Base-by-base conservation (phyloP, 108 stramenopile species). In the Cyclotella cryptica region DNA sequence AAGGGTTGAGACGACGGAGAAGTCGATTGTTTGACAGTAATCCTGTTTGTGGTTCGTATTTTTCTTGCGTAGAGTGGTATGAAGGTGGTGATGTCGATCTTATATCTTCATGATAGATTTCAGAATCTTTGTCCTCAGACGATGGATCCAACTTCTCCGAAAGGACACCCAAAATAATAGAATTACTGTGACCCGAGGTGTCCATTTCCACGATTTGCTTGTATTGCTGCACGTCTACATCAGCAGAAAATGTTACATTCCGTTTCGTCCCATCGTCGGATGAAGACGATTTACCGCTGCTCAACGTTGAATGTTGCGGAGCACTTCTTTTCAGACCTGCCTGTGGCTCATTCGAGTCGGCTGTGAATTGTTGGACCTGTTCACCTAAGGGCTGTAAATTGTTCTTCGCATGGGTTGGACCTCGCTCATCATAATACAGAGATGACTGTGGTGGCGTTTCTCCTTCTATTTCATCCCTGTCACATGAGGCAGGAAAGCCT, bases 1-100 rank as follows among this genome's bases (percentile, higher is more conserved):
- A 66, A 15, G 74, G 74, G 27, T 75, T 75, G 3, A 75, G 8
- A 29, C 53, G 58, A 28, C 19, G n/a, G 22, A 47, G 27, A 22
- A 53, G 24, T 42, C 9, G 44, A 21, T 65, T 8, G 8, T 65
- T 44, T 4, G n/a, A n/a, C n/a, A n/a, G n/a, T n/a, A n/a, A n/a
- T n/a, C n/a, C n/a, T n/a, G n/a, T n/a, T n/a, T 46, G 64, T 21
- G 19, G 49, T 51, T 51, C 5, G 8, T 19, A 19, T 3, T 18
- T 51, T 3, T 51, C 3, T 51, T 6, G 18, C 8, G 49, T 6
- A 19, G 49, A 51, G 18, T 51, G n/a, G 18, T 18, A 19, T 22
- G 64, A 12, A 2, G 64, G 0, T 65, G 21, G 6, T 65, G n/a
- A 10, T 47, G 44, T 46, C 13, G 26, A 46, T 61, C 15, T 61